Base-by-base conservation (phyloP, 1,284 basidiomycete genomes). In the Stygiomarasmius scandens region DNA sequence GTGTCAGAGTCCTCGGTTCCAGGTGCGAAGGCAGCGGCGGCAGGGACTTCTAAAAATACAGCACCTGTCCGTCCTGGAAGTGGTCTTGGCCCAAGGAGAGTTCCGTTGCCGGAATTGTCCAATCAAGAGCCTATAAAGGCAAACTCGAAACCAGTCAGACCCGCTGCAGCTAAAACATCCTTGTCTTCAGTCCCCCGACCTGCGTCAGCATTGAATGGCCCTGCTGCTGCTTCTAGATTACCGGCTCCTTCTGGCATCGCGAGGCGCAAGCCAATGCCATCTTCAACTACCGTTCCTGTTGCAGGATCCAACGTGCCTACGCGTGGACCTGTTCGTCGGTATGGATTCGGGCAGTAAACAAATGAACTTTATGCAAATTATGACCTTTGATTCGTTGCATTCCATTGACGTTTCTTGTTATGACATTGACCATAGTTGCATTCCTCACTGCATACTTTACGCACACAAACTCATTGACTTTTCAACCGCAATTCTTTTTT, bases 171-270 rank as follows among this genome's bases (percentile, higher is more conserved):
- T 5, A 41, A 41, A n/a, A 19, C 38, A 8, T 9, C 11, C n/a
- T 19, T n/a, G n/a, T 52, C 44, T 14, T 47, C 41, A 3, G 32
- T 57, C 14, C 36, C 55, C 11, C 44, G 45, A n/a, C 45, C 49
- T 11, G 43, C n/a, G 16, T 32, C 41, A 25, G 43, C 20, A 14
- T 49, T 36, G 19, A 29, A 32, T 12, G 29, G 29, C 27, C 32
- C 19, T 4, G 45, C 45, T 3, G 32, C 44, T 38, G 32, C 16
- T 4, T 57, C 55, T 10, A 57, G 34, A 34, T 19, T 57, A 19
- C 55, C 49, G 36, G 55, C 55, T 48, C 55, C 55, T 29, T 57
- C 55, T 2, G 55, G 55, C 2, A 52, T 52, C 11, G 50, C 55
- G 16, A 51, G 55, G 22, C 55, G 55, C 24, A 57, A 57, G 32